Conservation (phyloP, 2,329 filamentous ascomycete genomes). For the Aureobasidium uvarum region DNA sequence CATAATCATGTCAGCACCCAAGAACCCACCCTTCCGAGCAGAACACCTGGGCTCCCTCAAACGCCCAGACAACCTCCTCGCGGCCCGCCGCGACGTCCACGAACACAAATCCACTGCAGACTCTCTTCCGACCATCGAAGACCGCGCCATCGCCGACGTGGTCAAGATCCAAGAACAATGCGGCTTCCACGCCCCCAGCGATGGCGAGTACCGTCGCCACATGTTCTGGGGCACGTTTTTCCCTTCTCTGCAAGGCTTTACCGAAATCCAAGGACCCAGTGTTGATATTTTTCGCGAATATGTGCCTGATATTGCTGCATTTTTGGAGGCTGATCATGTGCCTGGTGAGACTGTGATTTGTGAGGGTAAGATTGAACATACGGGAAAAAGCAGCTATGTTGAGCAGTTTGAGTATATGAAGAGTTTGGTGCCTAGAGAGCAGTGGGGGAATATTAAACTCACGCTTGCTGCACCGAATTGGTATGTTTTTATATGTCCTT, state of each 20-base stretch:
- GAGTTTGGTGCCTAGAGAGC: constrained; percentile 57
- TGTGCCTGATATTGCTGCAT: constrained; percentile 55
- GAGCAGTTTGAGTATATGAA: constrained; percentile 62
- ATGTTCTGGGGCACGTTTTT: constrained; percentile 60
- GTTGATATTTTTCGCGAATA: constrained; percentile 57
- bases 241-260: constrained; percentile 55
- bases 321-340: constrained; percentile 58
- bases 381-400: constrained; percentile 55
- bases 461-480: constrained; percentile 38
- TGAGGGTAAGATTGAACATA: constrained; percentile 58
- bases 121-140: constrained; percentile 60
- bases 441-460: constrained; percentile 62
- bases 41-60: constrained; percentile 58
- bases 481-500: constrained; percentile 9
- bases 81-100: constrained; percentile 54
- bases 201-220: constrained; percentile 60
- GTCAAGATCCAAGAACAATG: constrained; percentile 62
- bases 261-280: constrained; percentile 49
- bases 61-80: constrained; percentile 59
- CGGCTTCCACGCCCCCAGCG: constrained; percentile 60
- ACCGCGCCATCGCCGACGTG: constrained; percentile 61
- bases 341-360: constrained; percentile 58
- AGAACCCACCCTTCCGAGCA: constrained; percentile 62
- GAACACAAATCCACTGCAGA: constrained; percentile 52
- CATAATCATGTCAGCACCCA: constrained; percentile 34